phyloP scores from a whole-genome alignment of 2,329 filamentous ascomycete species.

The Colletotrichum tropicicola region DNA sequence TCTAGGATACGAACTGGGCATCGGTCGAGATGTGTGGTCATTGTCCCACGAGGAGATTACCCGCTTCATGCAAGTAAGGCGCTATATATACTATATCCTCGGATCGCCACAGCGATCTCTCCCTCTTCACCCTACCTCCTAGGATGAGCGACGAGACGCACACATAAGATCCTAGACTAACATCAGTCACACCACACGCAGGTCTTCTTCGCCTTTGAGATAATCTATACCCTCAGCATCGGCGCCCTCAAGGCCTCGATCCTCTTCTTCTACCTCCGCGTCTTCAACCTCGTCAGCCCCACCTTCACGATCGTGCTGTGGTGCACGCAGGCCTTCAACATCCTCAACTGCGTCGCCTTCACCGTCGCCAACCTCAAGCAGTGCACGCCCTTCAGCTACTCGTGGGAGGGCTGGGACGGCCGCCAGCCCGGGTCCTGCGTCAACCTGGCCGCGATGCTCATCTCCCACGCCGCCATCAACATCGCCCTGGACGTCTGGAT shows the following conservation, averaged over 20 bases:
- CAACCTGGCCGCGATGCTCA: conserved; percentile 47
- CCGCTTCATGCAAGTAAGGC: conserved; percentile 14
- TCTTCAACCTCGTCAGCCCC: conserved; percentile 42
- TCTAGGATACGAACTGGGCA: conserved; percentile 9
- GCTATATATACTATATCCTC: not conserved
- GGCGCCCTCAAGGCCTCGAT: conserved; percentile 48
- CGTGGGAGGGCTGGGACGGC: conserved; percentile 50
- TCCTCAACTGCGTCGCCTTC: conserved; percentile 34
- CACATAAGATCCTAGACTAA: not conserved
- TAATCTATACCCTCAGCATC: conserved; percentile 39
- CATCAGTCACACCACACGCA: not conserved
- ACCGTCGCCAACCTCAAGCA: conserved; percentile 47
- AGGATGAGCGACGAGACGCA: too few relatives aligned
- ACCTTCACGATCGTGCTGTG: conserved; percentile 36
- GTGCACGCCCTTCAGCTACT: conserved; percentile 50
- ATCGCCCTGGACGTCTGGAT: conserved; percentile 54
- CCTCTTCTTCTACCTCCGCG: conserved; percentile 46
- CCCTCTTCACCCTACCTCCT: not conserved
- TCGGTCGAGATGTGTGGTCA: conserved; percentile 7
- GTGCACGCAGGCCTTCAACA: conserved; percentile 29
- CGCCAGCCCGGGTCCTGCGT: conserved; percentile 40
- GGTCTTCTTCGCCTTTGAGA: conserved; percentile 18
- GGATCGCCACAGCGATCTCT: not conserved
- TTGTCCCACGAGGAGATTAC: conserved; percentile 7
- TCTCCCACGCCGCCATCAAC: conserved; percentile 50